These are phyloP conservation scores for Salix brachista DNA, from an alignment of 345 rosid genomes.

Conservation along the genomic window DNA sequence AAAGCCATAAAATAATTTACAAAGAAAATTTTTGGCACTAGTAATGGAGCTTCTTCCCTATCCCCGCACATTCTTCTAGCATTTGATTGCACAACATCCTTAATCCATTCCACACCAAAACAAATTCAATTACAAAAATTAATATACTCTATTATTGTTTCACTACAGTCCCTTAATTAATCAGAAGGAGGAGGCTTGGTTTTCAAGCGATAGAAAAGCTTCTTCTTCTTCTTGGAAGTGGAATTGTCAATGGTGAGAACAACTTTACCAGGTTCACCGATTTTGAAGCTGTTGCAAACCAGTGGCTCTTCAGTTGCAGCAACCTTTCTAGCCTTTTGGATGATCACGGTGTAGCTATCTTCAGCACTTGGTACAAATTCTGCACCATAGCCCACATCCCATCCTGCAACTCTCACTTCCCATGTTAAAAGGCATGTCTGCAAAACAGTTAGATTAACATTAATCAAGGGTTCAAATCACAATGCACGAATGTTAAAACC, in stretches of 20 bases:
- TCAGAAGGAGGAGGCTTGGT: constrained; percentile 6
- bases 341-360: constrained; percentile 25
- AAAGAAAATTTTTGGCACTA: background rate
- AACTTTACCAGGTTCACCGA: constrained; percentile 26
- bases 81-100: background rate
- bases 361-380: constrained; percentile 26
- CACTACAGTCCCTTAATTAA: background rate
- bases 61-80: no score
- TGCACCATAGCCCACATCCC: constrained; percentile 33
- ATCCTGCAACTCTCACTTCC: constrained; percentile 33
- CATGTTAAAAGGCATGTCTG: constrained; percentile 21
- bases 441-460: background rate
- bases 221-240: constrained; percentile 30
- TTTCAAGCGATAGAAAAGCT: constrained; percentile 28
- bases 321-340: constrained; percentile 23
- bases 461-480: background rate
- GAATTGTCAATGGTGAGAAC: constrained; percentile 28
- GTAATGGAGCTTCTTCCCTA: no score
- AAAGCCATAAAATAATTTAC: background rate
- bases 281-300: constrained; percentile 16
- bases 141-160: background rate
- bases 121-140: background rate
- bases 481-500: background rate
- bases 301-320: constrained; percentile 16
- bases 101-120: background rate